These are phyloP conservation scores for Cubamyces lactineus DNA, from an alignment of 768 basidiomycete species.

Conservation along the genomic window DNA sequence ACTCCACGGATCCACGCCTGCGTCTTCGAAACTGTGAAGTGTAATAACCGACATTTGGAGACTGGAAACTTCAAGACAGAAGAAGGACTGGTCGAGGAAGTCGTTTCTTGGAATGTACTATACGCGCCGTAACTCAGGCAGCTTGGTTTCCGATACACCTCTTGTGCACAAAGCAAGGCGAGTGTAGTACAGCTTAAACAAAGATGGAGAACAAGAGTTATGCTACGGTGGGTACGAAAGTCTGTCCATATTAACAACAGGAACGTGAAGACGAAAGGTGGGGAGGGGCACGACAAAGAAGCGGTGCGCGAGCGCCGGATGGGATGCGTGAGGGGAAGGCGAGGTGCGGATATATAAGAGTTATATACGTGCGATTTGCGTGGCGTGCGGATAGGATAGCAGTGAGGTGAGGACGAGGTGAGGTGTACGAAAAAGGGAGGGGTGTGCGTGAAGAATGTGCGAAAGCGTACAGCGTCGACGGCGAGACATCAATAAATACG, in stretches of 20 bases:
- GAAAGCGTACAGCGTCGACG: background rate
- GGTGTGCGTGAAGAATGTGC: background rate
- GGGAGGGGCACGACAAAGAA: too few relatives aligned
- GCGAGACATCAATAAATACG: background rate
- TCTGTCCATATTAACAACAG: too few relatives aligned
- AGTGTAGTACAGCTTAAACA: background rate
- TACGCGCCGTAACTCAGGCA: background rate
- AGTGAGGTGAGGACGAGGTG: background rate
- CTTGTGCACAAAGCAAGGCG: too few relatives aligned
- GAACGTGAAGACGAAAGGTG: too few relatives aligned
- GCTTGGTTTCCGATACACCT: too few relatives aligned
- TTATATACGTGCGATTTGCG: background rate
- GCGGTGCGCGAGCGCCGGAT: too few relatives aligned
- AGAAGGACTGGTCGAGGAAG: too few relatives aligned
- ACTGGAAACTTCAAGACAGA: too few relatives aligned
- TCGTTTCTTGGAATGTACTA: background rate
- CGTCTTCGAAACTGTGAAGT: constrained; percentile 2
- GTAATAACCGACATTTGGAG: too few relatives aligned
- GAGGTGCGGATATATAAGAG: background rate
- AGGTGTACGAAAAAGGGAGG: background rate
- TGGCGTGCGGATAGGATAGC: background rate
- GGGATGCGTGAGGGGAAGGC: too few relatives aligned
- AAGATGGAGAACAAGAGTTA: too few relatives aligned
- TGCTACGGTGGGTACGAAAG: too few relatives aligned
- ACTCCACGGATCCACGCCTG: constrained; percentile 15